Conservation (phyloP, 768 basidiomycete genomes). For the Strobilomyces confusus region DNA sequence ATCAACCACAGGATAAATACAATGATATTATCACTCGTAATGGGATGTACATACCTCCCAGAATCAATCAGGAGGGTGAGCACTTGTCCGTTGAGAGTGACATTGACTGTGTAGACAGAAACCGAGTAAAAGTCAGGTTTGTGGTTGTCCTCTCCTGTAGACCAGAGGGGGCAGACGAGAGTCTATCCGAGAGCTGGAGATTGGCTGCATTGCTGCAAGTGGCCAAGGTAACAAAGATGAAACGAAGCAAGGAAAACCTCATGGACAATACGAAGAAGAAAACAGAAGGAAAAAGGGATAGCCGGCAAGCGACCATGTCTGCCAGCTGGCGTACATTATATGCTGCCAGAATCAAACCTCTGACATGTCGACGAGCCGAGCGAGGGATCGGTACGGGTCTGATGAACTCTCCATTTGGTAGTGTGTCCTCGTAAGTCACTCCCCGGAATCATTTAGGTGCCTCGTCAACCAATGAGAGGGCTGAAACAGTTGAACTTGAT, state of each 20-base stretch:
- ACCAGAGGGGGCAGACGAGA: not conserved
- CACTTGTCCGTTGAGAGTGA: constrained; percentile 33
- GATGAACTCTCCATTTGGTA: too few species aligned
- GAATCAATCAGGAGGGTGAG: constrained; percentile 41
- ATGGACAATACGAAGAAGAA: not conserved
- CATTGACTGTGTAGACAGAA: too few species aligned
- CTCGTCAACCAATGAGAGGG: too few species aligned
- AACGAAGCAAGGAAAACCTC: constrained; percentile 6
- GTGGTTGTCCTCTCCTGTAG: constrained; percentile 27
- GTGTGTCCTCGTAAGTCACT: too few species aligned
- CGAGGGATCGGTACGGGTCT: too few species aligned
- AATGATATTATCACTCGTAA: not conserved
- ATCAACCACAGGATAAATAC: not conserved
- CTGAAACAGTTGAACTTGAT: too few species aligned
- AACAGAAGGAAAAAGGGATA: not conserved
- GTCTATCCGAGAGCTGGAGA: constrained; percentile 14
- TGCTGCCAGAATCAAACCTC: not conserved
- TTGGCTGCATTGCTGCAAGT: constrained; percentile 6
- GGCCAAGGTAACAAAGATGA: constrained; percentile 10
- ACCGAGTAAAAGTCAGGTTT: constrained; percentile 25
- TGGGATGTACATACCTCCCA: constrained; percentile 37
- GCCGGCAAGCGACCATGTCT: not conserved
- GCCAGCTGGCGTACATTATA: constrained; percentile 1
- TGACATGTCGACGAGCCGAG: too few species aligned
- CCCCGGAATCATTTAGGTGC: too few species aligned